These are phyloP conservation scores for Ilyonectria robusta DNA, from an alignment of 2,329 filamentous ascomycete genomes.

Conservation along the genomic window DNA sequence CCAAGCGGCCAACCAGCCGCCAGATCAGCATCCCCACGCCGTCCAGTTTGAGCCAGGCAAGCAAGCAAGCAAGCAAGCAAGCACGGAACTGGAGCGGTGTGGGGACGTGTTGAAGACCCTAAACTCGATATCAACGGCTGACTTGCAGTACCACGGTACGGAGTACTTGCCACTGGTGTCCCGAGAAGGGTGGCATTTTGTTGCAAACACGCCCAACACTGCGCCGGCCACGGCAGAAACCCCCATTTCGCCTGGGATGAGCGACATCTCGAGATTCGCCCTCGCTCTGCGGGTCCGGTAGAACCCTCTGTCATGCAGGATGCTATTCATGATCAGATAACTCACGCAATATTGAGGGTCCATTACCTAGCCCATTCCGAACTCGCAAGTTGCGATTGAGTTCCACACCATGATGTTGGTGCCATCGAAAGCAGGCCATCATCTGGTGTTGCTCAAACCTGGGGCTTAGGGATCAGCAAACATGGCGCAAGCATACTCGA, in stretches of 20 bases:
- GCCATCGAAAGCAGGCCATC: background rate
- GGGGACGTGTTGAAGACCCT: slow-evolving; percentile 10
- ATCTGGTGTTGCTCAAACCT: background rate
- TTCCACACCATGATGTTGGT: background rate
- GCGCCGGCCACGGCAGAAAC: slow-evolving; percentile 9
- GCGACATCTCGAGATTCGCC: slow-evolving; percentile 6
- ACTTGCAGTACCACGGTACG: background rate
- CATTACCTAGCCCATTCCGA: background rate
- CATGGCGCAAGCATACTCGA: slow-evolving; percentile 2
- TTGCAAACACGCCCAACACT: slow-evolving; percentile 23
- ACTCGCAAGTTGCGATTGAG: slow-evolving; percentile 4
- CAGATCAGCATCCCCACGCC: slow-evolving; percentile 6
- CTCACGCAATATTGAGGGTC: background rate
- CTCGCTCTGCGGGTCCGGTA: background rate
- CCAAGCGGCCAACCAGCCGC: slow-evolving; percentile 12
- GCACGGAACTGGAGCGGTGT: slow-evolving; percentile 26
- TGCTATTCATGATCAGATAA: slow-evolving; percentile 2
- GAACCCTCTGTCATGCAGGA: background rate
- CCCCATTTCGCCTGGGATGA: slow-evolving; percentile 2
- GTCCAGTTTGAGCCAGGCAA: background rate
- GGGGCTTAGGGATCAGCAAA: background rate
- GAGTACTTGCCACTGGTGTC: slow-evolving; percentile 20
- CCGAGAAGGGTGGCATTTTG: slow-evolving; percentile 23
- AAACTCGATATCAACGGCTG: slow-evolving; percentile 15
- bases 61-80: background rate